Conservation (phyloP, 2,329 filamentous ascomycete species). For the Lachnellula suecica region DNA sequence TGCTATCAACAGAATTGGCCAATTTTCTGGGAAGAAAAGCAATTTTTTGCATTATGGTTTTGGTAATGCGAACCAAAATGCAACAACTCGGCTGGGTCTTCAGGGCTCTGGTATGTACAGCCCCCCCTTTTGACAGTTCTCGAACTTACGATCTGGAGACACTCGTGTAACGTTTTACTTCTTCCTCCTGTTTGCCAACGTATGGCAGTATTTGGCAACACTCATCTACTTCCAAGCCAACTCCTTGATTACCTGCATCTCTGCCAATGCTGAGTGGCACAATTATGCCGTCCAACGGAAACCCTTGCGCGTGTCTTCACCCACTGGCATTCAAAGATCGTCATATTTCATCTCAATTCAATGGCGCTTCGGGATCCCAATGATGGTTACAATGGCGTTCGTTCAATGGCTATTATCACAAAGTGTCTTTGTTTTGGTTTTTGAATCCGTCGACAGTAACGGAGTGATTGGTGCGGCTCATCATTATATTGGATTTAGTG, state of each 20-base stretch:
- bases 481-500: neutral
- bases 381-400: constrained; percentile 27
- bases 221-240: constrained; percentile 32
- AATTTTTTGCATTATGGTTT: too few species aligned
- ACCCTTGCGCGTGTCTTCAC: constrained; percentile 32
- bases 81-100: too few species aligned
- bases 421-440: constrained; percentile 32
- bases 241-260: constrained; percentile 15
- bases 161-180: too few species aligned
- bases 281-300: constrained; percentile 31
- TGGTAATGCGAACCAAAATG: too few species aligned
- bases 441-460: constrained; percentile 19
- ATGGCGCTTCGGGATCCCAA: constrained; percentile 33
- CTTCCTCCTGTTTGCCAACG: too few species aligned
- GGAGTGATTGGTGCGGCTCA: neutral
- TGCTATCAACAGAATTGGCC: too few species aligned
- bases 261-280: neutral
- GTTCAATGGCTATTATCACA: constrained; percentile 41
- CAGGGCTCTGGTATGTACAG: too few species aligned
- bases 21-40: too few species aligned
- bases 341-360: constrained; percentile 37
- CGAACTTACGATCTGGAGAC: too few species aligned
- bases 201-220: constrained; percentile 30
- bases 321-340: constrained; percentile 29
- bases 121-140: too few species aligned